phyloP scores from a whole-genome alignment of 768 basidiomycete genomes.

The Dentipellis fragilis region DNA sequence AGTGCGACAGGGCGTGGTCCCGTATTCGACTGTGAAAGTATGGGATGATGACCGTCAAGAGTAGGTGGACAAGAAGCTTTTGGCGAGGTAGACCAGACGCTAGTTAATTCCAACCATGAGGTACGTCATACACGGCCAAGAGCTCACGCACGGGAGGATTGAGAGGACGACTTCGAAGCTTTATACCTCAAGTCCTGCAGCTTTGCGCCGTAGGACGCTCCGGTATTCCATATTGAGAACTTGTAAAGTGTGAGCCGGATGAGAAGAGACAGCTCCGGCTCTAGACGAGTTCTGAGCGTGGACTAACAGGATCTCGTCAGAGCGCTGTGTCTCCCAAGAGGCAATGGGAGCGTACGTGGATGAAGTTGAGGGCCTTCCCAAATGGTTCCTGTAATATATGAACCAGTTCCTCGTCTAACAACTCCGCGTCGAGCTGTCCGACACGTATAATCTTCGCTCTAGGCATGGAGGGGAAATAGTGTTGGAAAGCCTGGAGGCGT shows the following conservation, averaged over 20 bases:
- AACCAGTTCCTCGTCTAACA: constrained; percentile 83
- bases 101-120: constrained; percentile 15
- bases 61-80: constrained; percentile 54
- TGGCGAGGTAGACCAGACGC: constrained; percentile 58
- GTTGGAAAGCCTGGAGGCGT: constrained; percentile 36
- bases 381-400: constrained; percentile 78
- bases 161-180: constrained; percentile 12
- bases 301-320: constrained; percentile 28
- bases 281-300: constrained; percentile 48
- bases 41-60: constrained; percentile 64
- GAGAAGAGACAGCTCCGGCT: constrained; percentile 65
- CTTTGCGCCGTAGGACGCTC: constrained; percentile 75
- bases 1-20: constrained; percentile 62
- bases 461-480: constrained; percentile 23
- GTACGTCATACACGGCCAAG: background rate
- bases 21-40: constrained; percentile 74
- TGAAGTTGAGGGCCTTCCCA: constrained; percentile 52
- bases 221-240: constrained; percentile 71
- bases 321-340: constrained; percentile 1
- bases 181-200: constrained; percentile 69
- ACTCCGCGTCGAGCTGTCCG: constrained; percentile 83
- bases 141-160: constrained; percentile 10
- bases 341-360: constrained; percentile 42
- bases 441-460: constrained; percentile 49
- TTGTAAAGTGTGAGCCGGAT: constrained; percentile 70